phyloP scores from a whole-genome alignment of 192 early-diverging fungal genomes.

The Mycoemilia scoparia region DNA sequence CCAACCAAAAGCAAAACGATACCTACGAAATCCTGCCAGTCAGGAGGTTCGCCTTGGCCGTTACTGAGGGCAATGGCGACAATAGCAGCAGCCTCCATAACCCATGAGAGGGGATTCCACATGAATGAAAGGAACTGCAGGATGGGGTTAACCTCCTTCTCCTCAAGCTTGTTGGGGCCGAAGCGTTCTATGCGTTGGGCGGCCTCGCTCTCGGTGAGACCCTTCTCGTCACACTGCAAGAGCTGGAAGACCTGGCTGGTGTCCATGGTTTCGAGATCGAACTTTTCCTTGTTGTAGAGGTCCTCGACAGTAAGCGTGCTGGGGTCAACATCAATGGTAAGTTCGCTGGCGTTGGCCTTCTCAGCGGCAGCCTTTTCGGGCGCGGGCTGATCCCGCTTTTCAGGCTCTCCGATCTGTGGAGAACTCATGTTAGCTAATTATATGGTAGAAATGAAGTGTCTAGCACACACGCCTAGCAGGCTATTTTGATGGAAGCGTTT shows the following conservation, averaged over 20 bases:
- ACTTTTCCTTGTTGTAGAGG: slow-evolving; percentile 67
- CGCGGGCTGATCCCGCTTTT: too few species aligned
- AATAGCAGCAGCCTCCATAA: slow-evolving; percentile 76
- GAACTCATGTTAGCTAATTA: too few species aligned
- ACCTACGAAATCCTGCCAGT: slow-evolving; percentile 78
- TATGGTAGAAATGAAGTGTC: too few species aligned
- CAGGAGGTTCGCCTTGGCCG: slow-evolving; percentile 42
- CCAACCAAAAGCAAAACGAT: slow-evolving; percentile 60
- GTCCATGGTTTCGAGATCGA: slow-evolving; percentile 60
- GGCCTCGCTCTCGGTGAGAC: slow-evolving; percentile 44
- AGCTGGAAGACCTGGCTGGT: slow-evolving; percentile 49
- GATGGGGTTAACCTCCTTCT: slow-evolving; percentile 64
- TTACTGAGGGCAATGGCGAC: slow-evolving; percentile 61
- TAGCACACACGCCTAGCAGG: too few species aligned
- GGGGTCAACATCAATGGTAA: slow-evolving; percentile 36
- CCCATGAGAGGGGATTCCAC: slow-evolving; percentile 65
- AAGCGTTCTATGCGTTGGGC: slow-evolving; percentile 44
- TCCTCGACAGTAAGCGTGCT: slow-evolving; percentile 46
- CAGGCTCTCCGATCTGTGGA: too few species aligned
- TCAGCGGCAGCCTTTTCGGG: too few species aligned
- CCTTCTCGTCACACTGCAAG: slow-evolving; percentile 41
- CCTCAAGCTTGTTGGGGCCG: slow-evolving; percentile 47
- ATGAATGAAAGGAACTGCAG: slow-evolving; percentile 74
- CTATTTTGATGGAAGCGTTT: too few species aligned
- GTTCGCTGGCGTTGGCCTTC: too few species aligned